Conservation (phyloP, 2,329 filamentous ascomycete genomes). For the Westerdykella aurantiaca region DNA sequence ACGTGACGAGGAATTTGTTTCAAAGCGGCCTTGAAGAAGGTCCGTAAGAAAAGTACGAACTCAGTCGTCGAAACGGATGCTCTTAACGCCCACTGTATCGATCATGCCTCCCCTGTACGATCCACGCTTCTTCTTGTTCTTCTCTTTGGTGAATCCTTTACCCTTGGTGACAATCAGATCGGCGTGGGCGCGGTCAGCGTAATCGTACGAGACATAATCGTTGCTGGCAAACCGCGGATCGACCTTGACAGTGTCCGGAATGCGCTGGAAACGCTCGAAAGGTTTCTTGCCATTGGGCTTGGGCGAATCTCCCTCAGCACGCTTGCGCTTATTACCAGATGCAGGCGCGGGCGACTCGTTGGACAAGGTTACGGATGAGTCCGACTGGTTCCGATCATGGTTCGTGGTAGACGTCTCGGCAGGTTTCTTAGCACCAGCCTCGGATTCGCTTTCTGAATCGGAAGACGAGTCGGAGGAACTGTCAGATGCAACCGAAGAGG, state of each 20-base stretch:
- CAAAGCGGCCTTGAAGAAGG: too few species aligned
- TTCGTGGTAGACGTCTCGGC: slow-evolving; percentile 1
- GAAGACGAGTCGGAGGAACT: slow-evolving; percentile 3
- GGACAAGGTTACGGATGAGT: slow-evolving; percentile 37
- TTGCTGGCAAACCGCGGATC: slow-evolving; percentile 70
- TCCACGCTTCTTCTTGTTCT: slow-evolving; percentile 81
- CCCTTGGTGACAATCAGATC: slow-evolving; percentile 87
- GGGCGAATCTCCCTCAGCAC: slow-evolving; percentile 20
- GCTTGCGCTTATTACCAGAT: slow-evolving; percentile 41
- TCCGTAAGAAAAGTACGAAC: neutral
- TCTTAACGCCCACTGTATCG: slow-evolving; percentile 73
- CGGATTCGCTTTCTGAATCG: slow-evolving; percentile 20
- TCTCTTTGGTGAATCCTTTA: slow-evolving; percentile 98
- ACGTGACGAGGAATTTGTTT: too few species aligned
- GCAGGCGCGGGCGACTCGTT: slow-evolving; percentile 22
- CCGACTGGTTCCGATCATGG: slow-evolving; percentile 41
- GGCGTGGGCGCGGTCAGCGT: slow-evolving; percentile 80
- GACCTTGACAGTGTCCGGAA: slow-evolving; percentile 62
- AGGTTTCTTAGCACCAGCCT: neutral
- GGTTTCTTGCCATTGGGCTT: slow-evolving; percentile 28
- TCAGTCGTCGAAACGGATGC: slow-evolving; percentile 90
- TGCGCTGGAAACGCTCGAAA: slow-evolving; percentile 64
- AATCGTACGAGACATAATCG: slow-evolving; percentile 75
- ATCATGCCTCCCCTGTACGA: slow-evolving; percentile 86
- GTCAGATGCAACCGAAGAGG: slow-evolving; percentile 10